phyloP scores from a whole-genome alignment of 768 basidiomycete species.

The Chiua virens region DNA sequence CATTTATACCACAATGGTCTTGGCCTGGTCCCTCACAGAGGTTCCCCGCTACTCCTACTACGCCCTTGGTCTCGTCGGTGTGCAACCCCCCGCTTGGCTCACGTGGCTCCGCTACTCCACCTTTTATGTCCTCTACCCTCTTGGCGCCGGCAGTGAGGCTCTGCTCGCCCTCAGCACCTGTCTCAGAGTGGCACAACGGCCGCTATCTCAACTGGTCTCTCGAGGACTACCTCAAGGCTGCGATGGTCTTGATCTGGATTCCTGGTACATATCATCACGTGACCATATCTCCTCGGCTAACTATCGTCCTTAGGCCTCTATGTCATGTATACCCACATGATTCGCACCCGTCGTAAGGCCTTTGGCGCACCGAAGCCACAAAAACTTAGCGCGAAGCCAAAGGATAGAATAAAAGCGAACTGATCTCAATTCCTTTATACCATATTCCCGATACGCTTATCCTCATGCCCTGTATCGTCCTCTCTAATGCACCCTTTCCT shows the following conservation, averaged over 20 bases:
- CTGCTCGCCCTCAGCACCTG: constrained; percentile 75
- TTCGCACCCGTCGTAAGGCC: constrained; percentile 54
- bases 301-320: constrained; percentile 40
- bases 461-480: background rate
- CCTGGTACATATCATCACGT: constrained; percentile 56
- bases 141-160: constrained; percentile 91
- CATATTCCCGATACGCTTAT: background rate
- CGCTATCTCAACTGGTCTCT: constrained; percentile 48
- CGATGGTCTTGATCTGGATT: constrained; percentile 82
- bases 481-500: constrained; percentile 21
- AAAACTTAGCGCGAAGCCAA: constrained; percentile 37
- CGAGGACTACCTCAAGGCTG: constrained; percentile 56
- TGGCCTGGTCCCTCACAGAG: constrained; percentile 92
- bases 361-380: constrained; percentile 38
- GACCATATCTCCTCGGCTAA: background rate
- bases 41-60: constrained; percentile 92
- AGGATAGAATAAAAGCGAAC: constrained; percentile 25
- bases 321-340: constrained; percentile 61
- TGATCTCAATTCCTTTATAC: constrained; percentile 6
- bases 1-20: constrained; percentile 85
- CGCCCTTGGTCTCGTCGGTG: constrained; percentile 60
- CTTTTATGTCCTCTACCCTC: constrained; percentile 91
- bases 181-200: constrained; percentile 51
- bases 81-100: constrained; percentile 53
- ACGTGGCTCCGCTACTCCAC: constrained; percentile 85